A percentile compares a stretch with the other conserved stretches of the same genome.
These are phyloP conservation scores for Malbranchea zuffiana DNA, from an alignment of 2,329 filamentous ascomycete species.

Conservation along the genomic window DNA sequence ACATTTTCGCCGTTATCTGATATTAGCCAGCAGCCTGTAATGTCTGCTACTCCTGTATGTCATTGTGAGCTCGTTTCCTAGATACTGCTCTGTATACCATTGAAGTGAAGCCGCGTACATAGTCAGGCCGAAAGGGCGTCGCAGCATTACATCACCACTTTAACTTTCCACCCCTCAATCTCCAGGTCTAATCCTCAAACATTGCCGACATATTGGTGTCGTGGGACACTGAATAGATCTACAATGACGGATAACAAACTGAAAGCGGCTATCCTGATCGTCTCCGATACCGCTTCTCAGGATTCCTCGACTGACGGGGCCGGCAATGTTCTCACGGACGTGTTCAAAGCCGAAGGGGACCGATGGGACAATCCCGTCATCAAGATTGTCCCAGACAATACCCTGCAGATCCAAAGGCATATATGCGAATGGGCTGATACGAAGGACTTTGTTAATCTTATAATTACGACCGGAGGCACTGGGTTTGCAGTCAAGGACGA, in stretches of 20 bases:
- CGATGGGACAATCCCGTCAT: conserved; percentile 61
- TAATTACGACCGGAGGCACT: conserved; percentile 84
- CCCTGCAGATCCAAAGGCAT: conserved; percentile 60
- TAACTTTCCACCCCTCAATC: background rate
- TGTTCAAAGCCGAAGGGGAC: conserved; percentile 54
- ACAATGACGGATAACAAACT: conserved; percentile 37
- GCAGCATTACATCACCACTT: background rate
- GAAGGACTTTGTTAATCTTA: conserved; percentile 54
- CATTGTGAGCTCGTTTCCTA: no score
- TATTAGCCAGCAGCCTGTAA: no score
- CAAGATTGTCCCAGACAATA: conserved; percentile 69
- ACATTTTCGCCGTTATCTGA: no score
- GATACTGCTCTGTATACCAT: no score
- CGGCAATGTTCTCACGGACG: conserved; percentile 52
- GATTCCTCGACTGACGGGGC: conserved; percentile 72
- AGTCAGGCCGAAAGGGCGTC: background rate
- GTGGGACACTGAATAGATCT: no score
- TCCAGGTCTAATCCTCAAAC: no score
- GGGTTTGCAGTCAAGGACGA: conserved; percentile 77
- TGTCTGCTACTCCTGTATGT: no score
- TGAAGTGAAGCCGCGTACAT: no score
- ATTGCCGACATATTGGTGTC: no score
- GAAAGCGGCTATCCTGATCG: conserved; percentile 66
- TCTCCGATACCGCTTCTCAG: conserved; percentile 79
- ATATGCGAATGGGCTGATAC: conserved; percentile 64